These are phyloP conservation scores for Aphanocladium album DNA, from an alignment of 2,329 filamentous ascomycete species.

Conservation along the genomic window DNA sequence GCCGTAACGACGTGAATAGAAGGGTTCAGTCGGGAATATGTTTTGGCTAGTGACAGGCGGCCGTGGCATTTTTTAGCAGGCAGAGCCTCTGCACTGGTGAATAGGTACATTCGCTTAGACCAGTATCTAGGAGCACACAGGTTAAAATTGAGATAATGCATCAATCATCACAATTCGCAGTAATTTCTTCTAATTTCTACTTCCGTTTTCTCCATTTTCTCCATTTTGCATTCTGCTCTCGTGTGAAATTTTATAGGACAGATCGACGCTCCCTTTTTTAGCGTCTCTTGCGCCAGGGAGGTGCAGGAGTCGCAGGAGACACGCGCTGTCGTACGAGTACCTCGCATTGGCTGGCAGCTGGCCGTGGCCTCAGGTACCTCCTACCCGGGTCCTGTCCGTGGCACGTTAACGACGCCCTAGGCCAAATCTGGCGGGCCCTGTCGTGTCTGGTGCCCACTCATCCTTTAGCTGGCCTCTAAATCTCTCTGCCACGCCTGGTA, in stretches of 20 bases:
- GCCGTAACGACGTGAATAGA: too few relatives aligned
- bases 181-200: too few relatives aligned
- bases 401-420: background rate
- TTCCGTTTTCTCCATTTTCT: too few relatives aligned
- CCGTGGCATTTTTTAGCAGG: too few relatives aligned
- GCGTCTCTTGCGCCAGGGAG: background rate
- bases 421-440: constrained; percentile 5
- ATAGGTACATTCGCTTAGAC: too few relatives aligned
- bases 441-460: background rate
- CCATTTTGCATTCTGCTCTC: too few relatives aligned
- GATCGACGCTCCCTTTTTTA: constrained; percentile 2
- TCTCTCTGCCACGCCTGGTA: background rate
- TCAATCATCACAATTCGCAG: too few relatives aligned
- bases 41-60: too few relatives aligned
- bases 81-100: too few relatives aligned
- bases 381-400: background rate
- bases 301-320: background rate
- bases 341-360: background rate
- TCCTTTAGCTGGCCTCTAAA: constrained; percentile 12
- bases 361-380: background rate
- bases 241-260: background rate
- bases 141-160: too few relatives aligned
- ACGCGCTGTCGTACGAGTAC: background rate
- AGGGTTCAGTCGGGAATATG: too few relatives aligned
- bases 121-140: too few relatives aligned